Evolutionary conservation across 1,284 basidiomycete genomes (phyloP).

Genomic region (Ceraceosorus bombacis): DNA sequence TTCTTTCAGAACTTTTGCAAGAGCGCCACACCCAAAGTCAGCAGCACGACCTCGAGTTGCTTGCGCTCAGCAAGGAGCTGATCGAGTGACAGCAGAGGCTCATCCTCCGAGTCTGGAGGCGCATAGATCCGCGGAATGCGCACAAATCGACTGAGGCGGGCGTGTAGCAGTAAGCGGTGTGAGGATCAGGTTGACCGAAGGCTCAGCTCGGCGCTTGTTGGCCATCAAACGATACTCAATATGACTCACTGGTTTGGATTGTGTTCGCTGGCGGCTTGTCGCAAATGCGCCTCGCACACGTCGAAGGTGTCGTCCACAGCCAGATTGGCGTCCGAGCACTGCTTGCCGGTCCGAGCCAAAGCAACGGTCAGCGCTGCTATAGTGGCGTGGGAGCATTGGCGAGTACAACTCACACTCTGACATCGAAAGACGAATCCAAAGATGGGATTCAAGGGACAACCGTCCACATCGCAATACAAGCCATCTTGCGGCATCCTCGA

Average conservation of each 20-base stretch:
- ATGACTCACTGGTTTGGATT: conserved; percentile 2
- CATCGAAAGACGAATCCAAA: conserved; percentile 10
- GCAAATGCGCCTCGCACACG: conserved; percentile 8
- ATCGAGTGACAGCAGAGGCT: not conserved
- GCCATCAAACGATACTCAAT: no score
- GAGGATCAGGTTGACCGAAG: no score
- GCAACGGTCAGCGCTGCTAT: no score
- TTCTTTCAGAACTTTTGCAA: not conserved
- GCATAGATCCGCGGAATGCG: conserved; percentile 3
- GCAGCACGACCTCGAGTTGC: conserved; percentile 6
- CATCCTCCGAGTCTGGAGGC: conserved; percentile 4
- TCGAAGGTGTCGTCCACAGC: conserved; percentile 8
- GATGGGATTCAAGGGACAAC: conserved; percentile 1
- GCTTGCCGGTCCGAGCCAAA: no score
- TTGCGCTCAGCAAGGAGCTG: conserved; percentile 2
- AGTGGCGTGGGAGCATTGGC: not conserved
- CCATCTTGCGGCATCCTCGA: conserved; percentile 8
- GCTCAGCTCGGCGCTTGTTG: no score
- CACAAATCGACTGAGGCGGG: not conserved
- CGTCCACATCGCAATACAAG: conserved; percentile 4
- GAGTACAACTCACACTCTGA: not conserved
- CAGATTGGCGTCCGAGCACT: no score
- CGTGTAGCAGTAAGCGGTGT: no score
- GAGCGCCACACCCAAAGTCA: conserved; percentile 3
- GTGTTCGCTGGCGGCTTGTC: not conserved